Conservation (phyloP, 164 flowering plant species). For the Piper longum region DNA sequence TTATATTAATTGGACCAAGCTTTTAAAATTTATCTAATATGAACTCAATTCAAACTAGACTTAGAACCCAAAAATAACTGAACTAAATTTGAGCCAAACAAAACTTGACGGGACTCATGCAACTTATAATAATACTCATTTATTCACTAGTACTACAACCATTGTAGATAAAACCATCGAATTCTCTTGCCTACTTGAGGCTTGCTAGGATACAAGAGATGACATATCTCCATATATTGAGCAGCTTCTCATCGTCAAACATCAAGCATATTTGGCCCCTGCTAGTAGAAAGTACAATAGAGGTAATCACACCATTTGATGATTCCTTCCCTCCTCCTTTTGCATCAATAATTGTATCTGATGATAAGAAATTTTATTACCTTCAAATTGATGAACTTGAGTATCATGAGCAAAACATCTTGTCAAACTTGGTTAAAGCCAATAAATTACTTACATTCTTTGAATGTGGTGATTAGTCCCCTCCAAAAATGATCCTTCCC, state of each 20-base stretch:
- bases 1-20: no score
- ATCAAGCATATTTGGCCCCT: conserved; percentile 11
- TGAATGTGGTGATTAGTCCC: conserved; percentile 7
- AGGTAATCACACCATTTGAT: conserved; percentile 2
- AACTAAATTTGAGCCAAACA: no score
- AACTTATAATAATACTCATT: no score
- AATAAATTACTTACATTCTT: conserved; percentile 15
- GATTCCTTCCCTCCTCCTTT: neutral
- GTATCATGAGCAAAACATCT: neutral
- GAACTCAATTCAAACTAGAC: no score
- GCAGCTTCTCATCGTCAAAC: conserved; percentile 13
- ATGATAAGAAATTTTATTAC: no score
- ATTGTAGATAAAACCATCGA: no score
- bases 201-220: conserved; percentile 10
- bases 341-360: neutral
- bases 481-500: conserved; percentile 14
- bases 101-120: no score
- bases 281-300: conserved; percentile 6
- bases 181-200: neutral
- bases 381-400: neutral
- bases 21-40: no score
- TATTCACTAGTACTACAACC: no score
- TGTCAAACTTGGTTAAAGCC: no score
- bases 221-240: conserved; percentile 10
- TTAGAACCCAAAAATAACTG: no score